Evolutionary conservation across 2,329 filamentous ascomycete genomes (phyloP).

Genomic region (Neocucurbitaria cava): DNA sequence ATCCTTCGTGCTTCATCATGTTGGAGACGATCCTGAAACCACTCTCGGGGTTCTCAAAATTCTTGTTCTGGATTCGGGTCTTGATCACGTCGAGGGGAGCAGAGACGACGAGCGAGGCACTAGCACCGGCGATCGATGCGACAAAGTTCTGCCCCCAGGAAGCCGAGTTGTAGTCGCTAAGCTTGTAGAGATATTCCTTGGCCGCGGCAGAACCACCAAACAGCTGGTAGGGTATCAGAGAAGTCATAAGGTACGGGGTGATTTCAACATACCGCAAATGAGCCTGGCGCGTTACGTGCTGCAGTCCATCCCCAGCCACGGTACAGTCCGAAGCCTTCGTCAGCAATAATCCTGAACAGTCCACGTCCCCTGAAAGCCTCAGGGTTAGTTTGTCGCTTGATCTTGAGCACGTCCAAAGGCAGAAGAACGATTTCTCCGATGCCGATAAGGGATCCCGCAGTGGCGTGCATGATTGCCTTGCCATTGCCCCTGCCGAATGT

Average conservation of each 20-base stretch:
- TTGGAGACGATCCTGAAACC: conserved; percentile 90
- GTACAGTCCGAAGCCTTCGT: conserved; percentile 96
- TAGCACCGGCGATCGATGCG: conserved; percentile 92
- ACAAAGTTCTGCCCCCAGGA: conserved; percentile 96
- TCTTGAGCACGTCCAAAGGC: conserved; percentile 96
- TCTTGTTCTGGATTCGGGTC: conserved; percentile 96
- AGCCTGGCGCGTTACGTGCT: conserved; percentile 93
- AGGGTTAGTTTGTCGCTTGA: conserved; percentile 99
- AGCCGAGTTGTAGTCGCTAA: conserved; percentile 94
- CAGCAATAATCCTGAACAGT: conserved; percentile 84
- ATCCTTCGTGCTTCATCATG: conserved; percentile 91
- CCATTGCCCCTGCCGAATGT: conserved; percentile 96
- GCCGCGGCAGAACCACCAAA: conserved; percentile 97
- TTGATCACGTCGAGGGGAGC: conserved; percentile 98
- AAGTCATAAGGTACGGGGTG: background rate
- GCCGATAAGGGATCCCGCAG: conserved; percentile 91
- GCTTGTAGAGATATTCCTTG: conserved; percentile 92
- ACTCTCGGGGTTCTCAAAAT: conserved; percentile 97
- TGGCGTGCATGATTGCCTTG: conserved; percentile 98
- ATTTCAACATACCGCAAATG: conserved; percentile 78
- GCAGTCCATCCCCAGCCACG: conserved; percentile 98
- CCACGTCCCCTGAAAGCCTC: conserved; percentile 96
- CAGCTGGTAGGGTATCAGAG: conserved; percentile 63
- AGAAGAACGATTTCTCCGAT: conserved; percentile 97
- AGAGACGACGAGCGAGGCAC: conserved; percentile 94